Conservation (phyloP, 371 early-diverging fungal species). For the Apophysomyces ossiformis region DNA sequence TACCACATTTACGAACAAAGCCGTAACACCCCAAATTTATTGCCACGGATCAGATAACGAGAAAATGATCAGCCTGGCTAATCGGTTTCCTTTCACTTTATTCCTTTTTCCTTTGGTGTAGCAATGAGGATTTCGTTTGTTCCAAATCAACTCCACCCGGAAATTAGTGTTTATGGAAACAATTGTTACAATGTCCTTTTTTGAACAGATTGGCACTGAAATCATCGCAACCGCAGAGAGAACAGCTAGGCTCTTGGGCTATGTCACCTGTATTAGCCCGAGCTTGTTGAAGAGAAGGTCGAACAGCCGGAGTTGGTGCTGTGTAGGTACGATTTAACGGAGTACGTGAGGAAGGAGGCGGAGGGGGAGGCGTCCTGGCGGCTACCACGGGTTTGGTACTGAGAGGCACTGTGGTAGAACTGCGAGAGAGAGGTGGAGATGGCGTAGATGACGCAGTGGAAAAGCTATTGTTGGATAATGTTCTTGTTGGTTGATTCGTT, state of each 20-base stretch:
- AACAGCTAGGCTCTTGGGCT: conserved; percentile 27
- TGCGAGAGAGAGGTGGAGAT: conserved; percentile 14
- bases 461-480: neutral
- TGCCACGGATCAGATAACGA: too few species aligned
- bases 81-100: too few species aligned
- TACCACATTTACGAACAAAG: too few species aligned
- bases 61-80: too few species aligned
- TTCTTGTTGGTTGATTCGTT: conserved; percentile 2
- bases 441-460: conserved; percentile 12
- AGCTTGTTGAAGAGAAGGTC: conserved; percentile 1
- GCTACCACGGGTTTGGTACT: conserved; percentile 19
- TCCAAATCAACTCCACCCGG: neutral
- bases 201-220: conserved; percentile 73
- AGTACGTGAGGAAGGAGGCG: conserved; percentile 20
- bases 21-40: too few species aligned
- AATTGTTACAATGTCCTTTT: conserved; percentile 67
- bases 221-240: conserved; percentile 71
- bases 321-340: conserved; percentile 2
- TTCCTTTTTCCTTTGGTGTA: too few species aligned
- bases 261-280: conserved; percentile 5
- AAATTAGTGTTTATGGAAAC: conserved; percentile 66
- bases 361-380: conserved; percentile 26
- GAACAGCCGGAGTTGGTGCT: neutral
- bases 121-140: too few species aligned
- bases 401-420: conserved; percentile 18